Evolutionary conservation across 2,329 filamentous ascomycete species (phyloP).

Genomic region (Alternaria atra): DNA sequence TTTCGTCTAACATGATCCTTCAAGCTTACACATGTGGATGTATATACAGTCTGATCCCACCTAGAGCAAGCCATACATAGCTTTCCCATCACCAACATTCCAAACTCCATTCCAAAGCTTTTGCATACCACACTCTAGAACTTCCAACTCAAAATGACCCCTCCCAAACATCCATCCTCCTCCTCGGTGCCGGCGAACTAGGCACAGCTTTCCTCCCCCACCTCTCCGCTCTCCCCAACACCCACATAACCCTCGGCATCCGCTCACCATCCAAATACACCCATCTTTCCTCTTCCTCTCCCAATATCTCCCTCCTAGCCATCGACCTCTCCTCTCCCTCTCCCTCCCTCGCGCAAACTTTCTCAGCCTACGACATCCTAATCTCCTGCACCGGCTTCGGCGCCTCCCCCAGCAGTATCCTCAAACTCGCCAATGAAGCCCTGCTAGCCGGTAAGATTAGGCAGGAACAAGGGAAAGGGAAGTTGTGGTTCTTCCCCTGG

Average conservation of each 20-base stretch:
- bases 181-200: constrained; percentile 74
- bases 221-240: constrained; percentile 59
- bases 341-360: constrained; percentile 44
- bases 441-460: constrained; percentile 58
- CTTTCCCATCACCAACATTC: neutral
- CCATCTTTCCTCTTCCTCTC: constrained; percentile 32
- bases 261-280: constrained; percentile 58
- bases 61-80: neutral
- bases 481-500: constrained; percentile 69
- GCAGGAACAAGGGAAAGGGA: constrained; percentile 26
- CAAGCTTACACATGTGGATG: neutral
- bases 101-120: neutral
- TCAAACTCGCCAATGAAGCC: constrained; percentile 66
- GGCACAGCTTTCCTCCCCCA: constrained; percentile 65
- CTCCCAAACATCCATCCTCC: constrained; percentile 55
- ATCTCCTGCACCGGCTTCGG: constrained; percentile 71
- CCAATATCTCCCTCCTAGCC: constrained; percentile 45
- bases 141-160: neutral
- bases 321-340: constrained; percentile 57
- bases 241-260: constrained; percentile 63
- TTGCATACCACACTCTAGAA: too few species aligned
- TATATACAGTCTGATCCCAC: neutral
- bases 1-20: accelerated
- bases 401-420: constrained; percentile 63
- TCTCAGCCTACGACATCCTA: constrained; percentile 61